Conservation (phyloP, 75 land plant species). For the Pinus taeda region DNA sequence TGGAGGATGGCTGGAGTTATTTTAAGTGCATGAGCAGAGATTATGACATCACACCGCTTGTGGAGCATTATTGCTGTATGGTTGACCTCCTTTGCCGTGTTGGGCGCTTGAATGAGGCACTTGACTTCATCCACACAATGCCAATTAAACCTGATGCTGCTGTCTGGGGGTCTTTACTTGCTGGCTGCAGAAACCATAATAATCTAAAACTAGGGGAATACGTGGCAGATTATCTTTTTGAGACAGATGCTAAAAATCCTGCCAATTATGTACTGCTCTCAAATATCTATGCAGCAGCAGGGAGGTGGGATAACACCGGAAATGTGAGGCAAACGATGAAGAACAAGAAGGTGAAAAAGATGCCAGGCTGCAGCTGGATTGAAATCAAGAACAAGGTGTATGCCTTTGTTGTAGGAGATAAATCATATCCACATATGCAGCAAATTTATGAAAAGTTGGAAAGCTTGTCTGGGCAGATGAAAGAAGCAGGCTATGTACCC, state of each 20-base stretch:
- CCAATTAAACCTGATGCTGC: slow-evolving; percentile 12
- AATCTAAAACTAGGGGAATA: slow-evolving; percentile 21
- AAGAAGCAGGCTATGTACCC: slow-evolving; percentile 15
- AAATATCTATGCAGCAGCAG: slow-evolving; percentile 23
- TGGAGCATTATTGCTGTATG: not conserved
- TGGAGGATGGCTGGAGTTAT: not conserved
- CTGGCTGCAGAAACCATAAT: slow-evolving; percentile 22
- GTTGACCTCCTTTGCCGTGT: not conserved
- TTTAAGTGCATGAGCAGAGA: not conserved
- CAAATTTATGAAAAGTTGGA: slow-evolving; percentile 22
- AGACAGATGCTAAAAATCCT: slow-evolving; percentile 18
- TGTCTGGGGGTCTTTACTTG: slow-evolving; percentile 27
- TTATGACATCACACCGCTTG: not conserved
- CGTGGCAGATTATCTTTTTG: slow-evolving; percentile 1
- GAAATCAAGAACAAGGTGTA: slow-evolving; percentile 24
- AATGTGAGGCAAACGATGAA: slow-evolving; percentile 24
- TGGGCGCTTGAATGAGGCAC: not conserved
- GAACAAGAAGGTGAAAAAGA: slow-evolving; percentile 14
- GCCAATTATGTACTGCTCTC: slow-evolving; percentile 30
- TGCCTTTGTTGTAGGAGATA: slow-evolving; percentile 34
- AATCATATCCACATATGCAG: slow-evolving; percentile 11
- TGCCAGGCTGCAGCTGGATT: slow-evolving; percentile 20
- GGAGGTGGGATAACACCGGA: slow-evolving; percentile 21
- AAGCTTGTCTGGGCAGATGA: slow-evolving; percentile 15
- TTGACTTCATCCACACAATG: slow-evolving; percentile 20